Evolutionary conservation across 2,329 filamentous ascomycete species (phyloP), one percentile per base, ranked within the genome.

Genomic region (Macrophomina tecta): DNA sequence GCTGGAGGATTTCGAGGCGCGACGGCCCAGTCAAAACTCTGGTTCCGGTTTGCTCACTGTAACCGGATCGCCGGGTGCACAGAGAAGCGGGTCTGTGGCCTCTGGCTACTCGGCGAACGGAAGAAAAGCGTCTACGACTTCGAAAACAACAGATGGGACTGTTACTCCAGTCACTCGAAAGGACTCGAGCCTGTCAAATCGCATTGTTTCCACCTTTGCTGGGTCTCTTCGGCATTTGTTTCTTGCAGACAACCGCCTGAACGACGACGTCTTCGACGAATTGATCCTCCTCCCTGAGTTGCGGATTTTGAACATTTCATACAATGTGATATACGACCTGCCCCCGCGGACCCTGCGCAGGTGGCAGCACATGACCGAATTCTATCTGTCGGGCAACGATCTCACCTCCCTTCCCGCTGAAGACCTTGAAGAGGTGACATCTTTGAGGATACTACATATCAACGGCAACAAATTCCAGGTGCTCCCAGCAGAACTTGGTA

Each of bases 401-500:
- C 83, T 99, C 65, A 96, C 93, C 0, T 94, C 91, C 14, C 82
- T 99, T 46, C 95, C 95, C 2, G 92, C 93, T 0, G 95, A 99
- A 78, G 95, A 99, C 73, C 83, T 99, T 53, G 94, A 97, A 78
- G 93, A 97, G 75, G 90, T 91, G 68, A 93, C 91, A 73, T 87
- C 92, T 62, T 84, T 99, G 46, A 94, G 95, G 76, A 89, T 96
- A 4, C 86, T 99, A 6, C 93, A 98, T 77, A 92, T 99, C 81
- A 99, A 99, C 81, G 92, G 91, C 76, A 99, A 99, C 82, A 95
- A 97, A 76, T 99, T 99, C 76, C 97, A 97, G 72, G 96, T 97
- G 40, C 84, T 99, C 23, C 95, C 95, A 2, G 95, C 95, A 8
- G 95, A 99, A 76, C 90, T 99, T 58, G 96, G 93, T 69, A 93